Evolutionary conservation across 2,329 filamentous ascomycete species (phyloP), one percentile per base, ranked within the genome.

Genomic region (Calonectria pseudoturangicola): DNA sequence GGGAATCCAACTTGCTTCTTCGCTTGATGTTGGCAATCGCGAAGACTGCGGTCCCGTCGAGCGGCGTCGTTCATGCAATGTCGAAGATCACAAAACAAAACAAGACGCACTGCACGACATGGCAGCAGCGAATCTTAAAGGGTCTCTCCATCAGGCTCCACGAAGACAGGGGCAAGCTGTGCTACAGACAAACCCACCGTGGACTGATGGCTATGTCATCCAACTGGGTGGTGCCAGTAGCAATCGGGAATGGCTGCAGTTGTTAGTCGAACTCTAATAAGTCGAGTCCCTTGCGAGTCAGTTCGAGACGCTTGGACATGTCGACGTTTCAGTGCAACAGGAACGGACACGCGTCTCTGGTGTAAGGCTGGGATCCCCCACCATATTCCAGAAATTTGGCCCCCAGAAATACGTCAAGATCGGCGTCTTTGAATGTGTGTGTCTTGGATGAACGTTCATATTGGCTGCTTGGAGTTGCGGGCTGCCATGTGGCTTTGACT

Each of bases 191-290:
- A 41, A 58, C 33, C 54, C 54, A 58, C 54, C 4, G 41, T 58
- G 54, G 13, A 58, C 54, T 21, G 33, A 58, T 58, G 54, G 13
- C 33, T 33, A 58, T 58, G n/a, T 16, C 33, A 41, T 27, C 54
- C n/a, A 25, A 30, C n/a, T 33, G 18, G 33, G 25, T 16, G 18
- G 33, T 58, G 33, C 54, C 54, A 58, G 33, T 58, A 21, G 54
- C n/a, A 41, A 58, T 58, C 33, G 54, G 54, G 54, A 41, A 58
- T 58, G 54, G 54, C 54, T 58, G 54, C 54, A 58, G 33, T 2
- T 33, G 33, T 39, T 58, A 58, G 54, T 41, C 21, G 33, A 58
- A 58, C 54, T 58, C 54, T 58, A 58, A 58, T 58, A 58, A 58
- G 33, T 39, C 25, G 1, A 15, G 4, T 39, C 54, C 54, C 33